These are phyloP conservation scores for Skeletonema tropicum DNA, from an alignment of 108 stramenopile genomes.

Conservation along the genomic window DNA sequence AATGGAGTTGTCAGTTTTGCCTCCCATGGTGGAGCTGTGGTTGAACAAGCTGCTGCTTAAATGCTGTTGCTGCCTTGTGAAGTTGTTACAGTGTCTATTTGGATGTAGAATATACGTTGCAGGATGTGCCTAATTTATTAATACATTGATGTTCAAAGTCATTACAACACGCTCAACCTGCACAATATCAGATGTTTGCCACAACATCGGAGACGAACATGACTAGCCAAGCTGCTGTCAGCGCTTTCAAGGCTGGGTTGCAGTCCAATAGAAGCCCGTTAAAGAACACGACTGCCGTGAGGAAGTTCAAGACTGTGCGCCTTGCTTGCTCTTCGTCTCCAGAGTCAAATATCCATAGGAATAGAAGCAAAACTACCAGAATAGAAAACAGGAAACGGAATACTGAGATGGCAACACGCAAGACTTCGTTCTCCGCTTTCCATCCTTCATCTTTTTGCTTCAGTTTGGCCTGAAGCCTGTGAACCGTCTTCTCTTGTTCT, in stretches of 20 bases:
- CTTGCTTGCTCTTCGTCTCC: neutral
- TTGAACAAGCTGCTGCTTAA: neutral
- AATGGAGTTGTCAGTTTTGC: slow-evolving; percentile 72
- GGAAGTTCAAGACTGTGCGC: neutral
- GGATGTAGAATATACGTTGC: too few relatives aligned
- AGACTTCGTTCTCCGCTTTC: neutral
- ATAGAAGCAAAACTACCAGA: neutral
- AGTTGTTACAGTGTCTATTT: neutral
- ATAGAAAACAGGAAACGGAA: neutral
- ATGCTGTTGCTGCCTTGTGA: neutral
- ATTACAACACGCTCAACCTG: neutral
- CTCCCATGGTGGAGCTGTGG: slow-evolving; percentile 47
- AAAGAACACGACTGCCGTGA: neutral
- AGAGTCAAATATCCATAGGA: neutral
- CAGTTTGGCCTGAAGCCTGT: neutral
- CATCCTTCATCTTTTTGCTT: neutral
- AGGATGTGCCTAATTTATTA: too few relatives aligned
- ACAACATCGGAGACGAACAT: neutral
- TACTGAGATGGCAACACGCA: neutral
- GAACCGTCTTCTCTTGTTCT: neutral
- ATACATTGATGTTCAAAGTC: too few relatives aligned
- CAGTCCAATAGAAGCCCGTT: neutral
- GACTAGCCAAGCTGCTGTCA: neutral
- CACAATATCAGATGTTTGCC: neutral
- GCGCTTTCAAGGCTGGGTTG: neutral